Evolutionary conservation across 2,329 filamentous ascomycete species (phyloP).

Genomic region (Sphaerulina musiva): DNA sequence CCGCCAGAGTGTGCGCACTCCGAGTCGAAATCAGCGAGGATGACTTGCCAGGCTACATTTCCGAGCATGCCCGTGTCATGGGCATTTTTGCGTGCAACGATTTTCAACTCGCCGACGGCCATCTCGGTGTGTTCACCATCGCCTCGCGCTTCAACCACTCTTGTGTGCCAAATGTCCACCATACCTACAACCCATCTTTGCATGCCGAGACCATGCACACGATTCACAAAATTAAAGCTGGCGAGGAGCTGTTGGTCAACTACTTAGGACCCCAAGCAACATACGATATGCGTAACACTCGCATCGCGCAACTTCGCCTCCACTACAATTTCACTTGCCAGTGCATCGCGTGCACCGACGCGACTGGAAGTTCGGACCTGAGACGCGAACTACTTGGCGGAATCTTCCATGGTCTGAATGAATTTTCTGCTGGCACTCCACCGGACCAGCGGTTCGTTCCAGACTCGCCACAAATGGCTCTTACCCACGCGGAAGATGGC

Average conservation of each 20-base stretch:
- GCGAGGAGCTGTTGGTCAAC: constrained; percentile 26
- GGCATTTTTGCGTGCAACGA: constrained; percentile 26
- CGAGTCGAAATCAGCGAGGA: constrained; percentile 1
- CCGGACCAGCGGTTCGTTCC: constrained; percentile 14
- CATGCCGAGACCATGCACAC: constrained; percentile 25
- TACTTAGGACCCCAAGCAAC: constrained; percentile 7
- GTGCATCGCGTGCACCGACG: constrained; percentile 25
- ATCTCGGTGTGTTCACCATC: constrained; percentile 17
- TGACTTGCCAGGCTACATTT: constrained; percentile 12
- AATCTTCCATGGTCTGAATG: constrained; percentile 17
- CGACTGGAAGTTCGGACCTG: constrained; percentile 17
- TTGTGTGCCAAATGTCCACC: constrained; percentile 26
- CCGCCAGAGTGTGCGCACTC: constrained; percentile 11
- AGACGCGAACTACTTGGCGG: constrained; percentile 13
- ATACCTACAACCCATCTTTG: constrained; percentile 17
- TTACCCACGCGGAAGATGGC: constrained; percentile 37
- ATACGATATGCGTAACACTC: constrained; percentile 5
- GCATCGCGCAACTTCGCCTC: constrained; percentile 19
- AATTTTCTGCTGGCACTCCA: constrained; percentile 8
- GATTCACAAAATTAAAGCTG: constrained; percentile 25
- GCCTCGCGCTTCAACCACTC: constrained; percentile 26
- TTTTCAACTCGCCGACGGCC: constrained; percentile 16
- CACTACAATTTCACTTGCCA: constrained; percentile 29
- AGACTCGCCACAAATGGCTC: constrained; percentile 4
- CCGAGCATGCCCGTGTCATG: constrained; percentile 22